These are phyloP conservation scores for Phylloporus arenicola DNA, from an alignment of 768 basidiomycete genomes.

Conservation along the genomic window DNA sequence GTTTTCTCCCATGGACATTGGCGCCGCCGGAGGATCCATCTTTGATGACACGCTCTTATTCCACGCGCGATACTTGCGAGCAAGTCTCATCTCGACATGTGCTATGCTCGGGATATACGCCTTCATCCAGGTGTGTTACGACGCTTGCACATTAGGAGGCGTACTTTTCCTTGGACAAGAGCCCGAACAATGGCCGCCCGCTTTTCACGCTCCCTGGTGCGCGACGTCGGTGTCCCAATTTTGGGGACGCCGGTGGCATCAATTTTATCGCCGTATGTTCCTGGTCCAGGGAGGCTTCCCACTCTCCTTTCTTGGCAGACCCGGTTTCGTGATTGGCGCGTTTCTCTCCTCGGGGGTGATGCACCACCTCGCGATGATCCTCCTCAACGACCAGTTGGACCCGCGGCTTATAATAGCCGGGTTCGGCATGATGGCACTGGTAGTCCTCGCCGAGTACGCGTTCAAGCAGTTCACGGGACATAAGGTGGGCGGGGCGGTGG, in stretches of 20 bases:
- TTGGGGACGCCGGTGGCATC: constrained; percentile 38
- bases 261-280: constrained; percentile 30
- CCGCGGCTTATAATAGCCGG: constrained; percentile 37
- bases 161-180: constrained; percentile 26
- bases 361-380: constrained; percentile 49
- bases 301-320: constrained; percentile 37
- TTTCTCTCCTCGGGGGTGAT: constrained; percentile 53
- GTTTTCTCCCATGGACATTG: constrained; percentile 37
- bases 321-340: constrained; percentile 46
- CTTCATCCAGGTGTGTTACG: constrained; percentile 36
- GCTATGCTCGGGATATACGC: constrained; percentile 41
- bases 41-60: constrained; percentile 29
- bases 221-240: constrained; percentile 32
- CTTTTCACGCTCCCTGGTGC: constrained; percentile 29
- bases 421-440: constrained; percentile 52
- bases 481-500: constrained; percentile 24
- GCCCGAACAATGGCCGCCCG: constrained; percentile 29
- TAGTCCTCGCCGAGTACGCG: constrained; percentile 39
- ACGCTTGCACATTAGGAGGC: constrained; percentile 19
- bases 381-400: constrained; percentile 45
- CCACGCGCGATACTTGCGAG: constrained; percentile 29
- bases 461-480: constrained; percentile 21
- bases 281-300: constrained; percentile 27
- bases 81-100: constrained; percentile 38
- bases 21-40: constrained; percentile 24